phyloP scores from a whole-genome alignment of 1,284 basidiomycete species.

The Boletus sp. region DNA sequence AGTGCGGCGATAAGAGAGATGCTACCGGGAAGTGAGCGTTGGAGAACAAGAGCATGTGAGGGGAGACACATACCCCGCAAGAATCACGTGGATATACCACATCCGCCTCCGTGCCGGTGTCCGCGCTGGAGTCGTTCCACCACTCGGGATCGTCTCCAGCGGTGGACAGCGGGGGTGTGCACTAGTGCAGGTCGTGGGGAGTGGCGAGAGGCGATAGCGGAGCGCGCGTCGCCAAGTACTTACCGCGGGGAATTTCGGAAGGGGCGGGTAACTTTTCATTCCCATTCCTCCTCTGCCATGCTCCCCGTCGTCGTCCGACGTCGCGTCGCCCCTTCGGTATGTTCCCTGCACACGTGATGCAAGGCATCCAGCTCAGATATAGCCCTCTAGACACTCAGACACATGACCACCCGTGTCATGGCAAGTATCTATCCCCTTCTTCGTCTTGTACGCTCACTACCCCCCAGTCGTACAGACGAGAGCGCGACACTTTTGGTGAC shows the following conservation, averaged over 20 bases:
- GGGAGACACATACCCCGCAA: constrained; percentile 5
- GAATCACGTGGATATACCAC: constrained; percentile 31
- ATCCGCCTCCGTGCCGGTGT: constrained; percentile 10
- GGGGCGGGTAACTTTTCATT: background rate
- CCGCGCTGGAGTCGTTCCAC: background rate
- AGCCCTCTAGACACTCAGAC: constrained; percentile 8
- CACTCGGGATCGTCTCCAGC: background rate
- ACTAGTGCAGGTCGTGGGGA: background rate
- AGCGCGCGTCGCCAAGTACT: background rate
- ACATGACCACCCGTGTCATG: constrained; percentile 44
- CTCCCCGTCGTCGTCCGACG: constrained; percentile 14
- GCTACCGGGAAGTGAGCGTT: background rate
- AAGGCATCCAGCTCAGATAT: constrained; percentile 1
- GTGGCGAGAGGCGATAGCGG: background rate
- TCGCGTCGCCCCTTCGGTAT: constrained; percentile 14
- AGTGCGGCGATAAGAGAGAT: constrained; percentile 15
- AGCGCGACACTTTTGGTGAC: constrained; percentile 89
- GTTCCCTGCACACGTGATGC: constrained; percentile 26
- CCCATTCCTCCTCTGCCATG: constrained; percentile 15
- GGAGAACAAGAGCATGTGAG: background rate
- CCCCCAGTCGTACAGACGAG: constrained; percentile 56
- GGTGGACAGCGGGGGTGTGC: background rate
- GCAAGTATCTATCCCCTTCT: constrained; percentile 27
- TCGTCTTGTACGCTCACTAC: background rate
- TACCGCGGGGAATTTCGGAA: constrained; percentile 25